Base-by-base conservation (phyloP, 2,329 filamentous ascomycete genomes). In the Colletotrichum navitas region DNA sequence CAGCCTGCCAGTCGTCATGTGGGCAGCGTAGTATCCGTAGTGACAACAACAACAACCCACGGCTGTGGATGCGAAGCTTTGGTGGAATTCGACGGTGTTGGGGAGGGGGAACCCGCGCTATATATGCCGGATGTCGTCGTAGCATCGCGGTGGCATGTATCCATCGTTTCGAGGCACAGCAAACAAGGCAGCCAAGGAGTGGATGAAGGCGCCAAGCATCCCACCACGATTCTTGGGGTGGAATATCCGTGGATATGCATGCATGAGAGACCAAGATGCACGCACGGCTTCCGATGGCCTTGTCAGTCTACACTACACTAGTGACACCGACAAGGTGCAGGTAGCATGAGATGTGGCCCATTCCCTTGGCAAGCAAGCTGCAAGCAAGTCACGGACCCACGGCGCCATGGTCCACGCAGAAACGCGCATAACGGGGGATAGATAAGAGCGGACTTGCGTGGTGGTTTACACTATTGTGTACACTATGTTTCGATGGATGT, bases 11-110 rank as follows among this genome's bases (percentile, higher is more conserved):
- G 66, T 45, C 45, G 52, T 59, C 34, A 24, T 55, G 45, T 34
- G 34, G 55, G 66, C 51, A 65, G 61, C 43, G 66, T 58, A 65
- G n/a, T n/a, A n/a, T n/a, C n/a, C n/a, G 66, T 52, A 68, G 51
- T 47, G n/a, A n/a, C 43, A 43, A 43, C 41, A 21, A 21, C 26
- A 64, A 36, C 29, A 55, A 43, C 51, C 54, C 36, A 60, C 45
- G 45, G 24, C 54, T 29, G 58, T 51, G 66, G 41, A 58, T 51
- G 59, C 66, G 34, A 52, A 47, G 52, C 36, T 14, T 52, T 12
- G 43, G 43, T 62, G 63, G 68, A 67, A 62, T 55, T 55, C 18
- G 36, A 34, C 45, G 54, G 39, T 39, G 21, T 16, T 41, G 34
- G 49, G 12, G 26, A n/a, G 47, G 59, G 39, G 54, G 18, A 67